These are phyloP conservation scores for Podospora comata DNA, from an alignment of 495 filamentous ascomycete species.

Conservation along the genomic window DNA sequence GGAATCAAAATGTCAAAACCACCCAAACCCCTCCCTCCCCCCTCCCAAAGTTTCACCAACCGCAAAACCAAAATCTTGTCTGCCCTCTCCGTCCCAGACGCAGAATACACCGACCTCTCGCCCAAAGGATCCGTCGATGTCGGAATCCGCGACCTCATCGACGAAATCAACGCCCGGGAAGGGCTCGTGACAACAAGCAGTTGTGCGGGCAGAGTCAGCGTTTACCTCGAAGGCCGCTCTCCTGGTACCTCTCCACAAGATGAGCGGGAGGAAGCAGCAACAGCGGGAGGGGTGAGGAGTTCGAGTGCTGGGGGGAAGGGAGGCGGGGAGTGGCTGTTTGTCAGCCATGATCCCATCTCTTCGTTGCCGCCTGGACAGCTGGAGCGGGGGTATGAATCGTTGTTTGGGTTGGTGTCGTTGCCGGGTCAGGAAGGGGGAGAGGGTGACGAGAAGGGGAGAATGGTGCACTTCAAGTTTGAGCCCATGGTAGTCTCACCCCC, in stretches of 20 bases:
- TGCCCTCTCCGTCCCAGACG: conserved; percentile 59
- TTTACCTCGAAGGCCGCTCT: conserved; percentile 71
- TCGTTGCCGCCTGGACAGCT: neutral
- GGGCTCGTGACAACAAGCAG: conserved; percentile 87
- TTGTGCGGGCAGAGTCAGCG: conserved; percentile 78
- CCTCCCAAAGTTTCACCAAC: conserved; percentile 44
- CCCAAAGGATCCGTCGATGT: conserved; percentile 83
- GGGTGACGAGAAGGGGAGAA: conserved; percentile 39
- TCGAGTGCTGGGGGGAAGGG: conserved; percentile 68
- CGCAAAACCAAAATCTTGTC: conserved; percentile 65
- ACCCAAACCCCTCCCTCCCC: conserved; percentile 25
- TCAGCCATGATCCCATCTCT: conserved; percentile 71
- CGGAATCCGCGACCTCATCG: conserved; percentile 70
- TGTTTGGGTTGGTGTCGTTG: conserved; percentile 11
- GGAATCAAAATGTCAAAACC: neutral
- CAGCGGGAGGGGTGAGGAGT: conserved; percentile 18
- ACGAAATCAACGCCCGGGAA: conserved; percentile 65
- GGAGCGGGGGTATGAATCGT: conserved; percentile 26
- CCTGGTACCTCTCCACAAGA: neutral
- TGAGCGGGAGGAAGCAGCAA: neutral
- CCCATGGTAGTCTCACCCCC: conserved; percentile 66
- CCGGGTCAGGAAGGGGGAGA: conserved; percentile 5
- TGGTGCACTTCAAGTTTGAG: conserved; percentile 90
- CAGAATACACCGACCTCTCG: conserved; percentile 69
- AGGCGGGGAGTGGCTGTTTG: conserved; percentile 77